Conservation (phyloP, 768 basidiomycete genomes). For the Coprinopsis strossmayeri region DNA sequence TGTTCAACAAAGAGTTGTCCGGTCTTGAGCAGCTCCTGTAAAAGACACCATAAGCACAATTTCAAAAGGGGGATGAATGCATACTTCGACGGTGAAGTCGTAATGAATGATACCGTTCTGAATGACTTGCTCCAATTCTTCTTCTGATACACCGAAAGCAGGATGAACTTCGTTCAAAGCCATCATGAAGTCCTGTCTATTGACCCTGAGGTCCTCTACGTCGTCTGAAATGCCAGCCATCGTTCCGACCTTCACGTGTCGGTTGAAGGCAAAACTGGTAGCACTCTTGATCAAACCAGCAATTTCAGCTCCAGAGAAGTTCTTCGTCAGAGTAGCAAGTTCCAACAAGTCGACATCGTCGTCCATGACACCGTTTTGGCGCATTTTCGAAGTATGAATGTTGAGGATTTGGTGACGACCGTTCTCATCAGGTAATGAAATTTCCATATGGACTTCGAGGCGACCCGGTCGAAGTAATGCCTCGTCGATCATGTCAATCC, state of each 20-base stretch:
- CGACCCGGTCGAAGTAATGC: constrained; percentile 95
- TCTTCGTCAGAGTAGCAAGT: constrained; percentile 83
- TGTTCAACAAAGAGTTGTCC: constrained; percentile 91
- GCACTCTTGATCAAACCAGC: constrained; percentile 96
- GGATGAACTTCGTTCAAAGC: constrained; percentile 94
- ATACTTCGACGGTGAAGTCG: constrained; percentile 66
- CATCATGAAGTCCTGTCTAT: constrained; percentile 77
- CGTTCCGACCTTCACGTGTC: constrained; percentile 97
- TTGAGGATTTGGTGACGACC: constrained; percentile 90
- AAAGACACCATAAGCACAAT: not conserved
- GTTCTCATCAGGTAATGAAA: constrained; percentile 90
- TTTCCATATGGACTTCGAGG: constrained; percentile 99
- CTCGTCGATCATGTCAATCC: constrained; percentile 98
- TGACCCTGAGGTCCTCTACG: constrained; percentile 88
- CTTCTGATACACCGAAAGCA: constrained; percentile 96
- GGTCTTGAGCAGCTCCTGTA: constrained; percentile 77
- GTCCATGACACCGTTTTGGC: constrained; percentile 86
- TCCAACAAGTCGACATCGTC: constrained; percentile 75
- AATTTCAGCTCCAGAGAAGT: constrained; percentile 97
- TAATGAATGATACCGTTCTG: constrained; percentile 97
- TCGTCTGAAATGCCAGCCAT: constrained; percentile 96
- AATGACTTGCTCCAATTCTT: constrained; percentile 87
- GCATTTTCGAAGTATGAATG: constrained; percentile 96
- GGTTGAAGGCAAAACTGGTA: constrained; percentile 94
- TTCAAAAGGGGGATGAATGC: constrained; percentile 16